Evolutionary conservation across 2,329 filamentous ascomycete genomes (phyloP), one percentile per base, ranked within the genome.

Genomic region (Chrysoporthe deuterocubensis): DNA sequence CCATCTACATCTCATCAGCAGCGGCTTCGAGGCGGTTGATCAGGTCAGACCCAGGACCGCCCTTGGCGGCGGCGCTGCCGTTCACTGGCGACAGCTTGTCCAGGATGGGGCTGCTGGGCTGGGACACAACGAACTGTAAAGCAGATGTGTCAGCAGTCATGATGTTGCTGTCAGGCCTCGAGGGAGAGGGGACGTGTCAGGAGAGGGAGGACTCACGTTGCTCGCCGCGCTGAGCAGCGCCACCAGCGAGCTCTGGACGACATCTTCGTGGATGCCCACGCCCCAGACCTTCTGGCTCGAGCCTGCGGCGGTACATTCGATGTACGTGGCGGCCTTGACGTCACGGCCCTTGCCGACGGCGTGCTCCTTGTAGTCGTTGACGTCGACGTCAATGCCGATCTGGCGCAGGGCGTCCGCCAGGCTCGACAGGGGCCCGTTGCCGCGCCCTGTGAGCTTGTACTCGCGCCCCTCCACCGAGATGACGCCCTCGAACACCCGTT

Each of bases 341-440:
- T 93, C 88, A 67, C 89, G 87, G 70, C 92, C 93, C 63, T 85
- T 84, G 72, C 93, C 93, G 73, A 98, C 94, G 40, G 94, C 91
- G 80, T 98, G 95, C 80, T 98, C 96, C 83, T 96, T 97, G 84
- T 98, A 98, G 78, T 97, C 93, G 58, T 90, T 88, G 63, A 98
- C 93, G 76, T 98, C 95, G 34, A 98, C 84, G 75, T 96, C 90
- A 71, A 98, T 90, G 68, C 93, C 92, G 44, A 98, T 81, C 18
- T 85, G 84, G 73, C 88, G 87, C 56, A 99, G 85, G 18, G 94
- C 95, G 74, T 93, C 90, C 1, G 93, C 93, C 75, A 98, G 82
- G 71, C 92, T 93, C 3, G 94, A 97, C 74, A 98, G 93, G 44
- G 95, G 93, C 75, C 95, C 95, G 76, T 94, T 97, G 44, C 95